Evolutionary conservation across 2,329 filamentous ascomycete species (phyloP).

Genomic region (Bipolaris bicolor): DNA sequence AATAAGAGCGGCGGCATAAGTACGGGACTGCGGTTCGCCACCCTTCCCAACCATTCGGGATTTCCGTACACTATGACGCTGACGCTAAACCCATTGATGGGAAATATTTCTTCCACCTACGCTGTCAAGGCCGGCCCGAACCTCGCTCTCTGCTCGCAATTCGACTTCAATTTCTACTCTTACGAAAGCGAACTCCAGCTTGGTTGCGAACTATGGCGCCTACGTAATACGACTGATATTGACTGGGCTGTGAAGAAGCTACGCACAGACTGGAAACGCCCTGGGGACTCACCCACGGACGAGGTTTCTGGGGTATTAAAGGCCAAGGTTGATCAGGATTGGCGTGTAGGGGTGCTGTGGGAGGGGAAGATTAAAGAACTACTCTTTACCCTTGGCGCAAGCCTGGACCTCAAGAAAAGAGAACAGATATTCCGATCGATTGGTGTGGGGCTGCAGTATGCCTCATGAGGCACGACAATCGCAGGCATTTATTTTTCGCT

Average conservation of each 20-base stretch:
- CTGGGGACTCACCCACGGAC: constrained; percentile 55
- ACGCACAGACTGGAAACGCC: constrained; percentile 50
- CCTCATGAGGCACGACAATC: constrained; percentile 62
- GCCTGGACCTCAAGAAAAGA: constrained; percentile 76
- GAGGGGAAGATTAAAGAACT: constrained; percentile 92
- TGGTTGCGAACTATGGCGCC: constrained; percentile 91
- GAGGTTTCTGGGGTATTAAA: constrained; percentile 88
- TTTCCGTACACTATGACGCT: constrained; percentile 93
- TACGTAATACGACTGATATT: constrained; percentile 50
- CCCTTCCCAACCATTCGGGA: constrained; percentile 77
- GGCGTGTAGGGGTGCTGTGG: constrained; percentile 86
- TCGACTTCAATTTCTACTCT: constrained; percentile 98
- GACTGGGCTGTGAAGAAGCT: constrained; percentile 54
- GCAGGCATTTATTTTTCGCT: constrained; percentile 13
- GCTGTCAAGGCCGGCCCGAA: constrained; percentile 84
- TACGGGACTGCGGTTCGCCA: constrained; percentile 86
- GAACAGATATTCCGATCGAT: constrained; percentile 79
- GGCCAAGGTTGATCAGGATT: constrained; percentile 85
- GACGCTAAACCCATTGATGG: constrained; percentile 92
- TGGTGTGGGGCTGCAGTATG: constrained; percentile 82
- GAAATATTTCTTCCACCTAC: constrained; percentile 89
- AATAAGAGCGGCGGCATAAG: constrained; percentile 95
- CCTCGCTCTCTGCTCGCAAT: constrained; percentile 84
- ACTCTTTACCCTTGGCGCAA: constrained; percentile 87
- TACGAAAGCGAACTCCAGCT: constrained; percentile 95